phyloP scores from a whole-genome alignment of 2,329 filamentous ascomycete species.

The Zelopaecilomyces penicillatus region DNA sequence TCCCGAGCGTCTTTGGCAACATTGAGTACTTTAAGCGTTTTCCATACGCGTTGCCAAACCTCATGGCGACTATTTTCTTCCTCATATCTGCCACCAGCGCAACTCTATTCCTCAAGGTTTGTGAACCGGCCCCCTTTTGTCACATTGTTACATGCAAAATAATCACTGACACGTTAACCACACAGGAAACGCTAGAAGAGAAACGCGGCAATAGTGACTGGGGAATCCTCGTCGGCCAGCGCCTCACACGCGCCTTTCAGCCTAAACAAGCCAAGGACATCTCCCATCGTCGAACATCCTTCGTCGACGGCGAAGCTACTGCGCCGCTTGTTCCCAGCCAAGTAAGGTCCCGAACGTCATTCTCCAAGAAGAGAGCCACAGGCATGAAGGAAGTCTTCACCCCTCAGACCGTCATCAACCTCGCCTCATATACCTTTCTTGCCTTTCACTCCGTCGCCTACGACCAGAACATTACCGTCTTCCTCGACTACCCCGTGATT shows the following conservation, averaged over 20 bases:
- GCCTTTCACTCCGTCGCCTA: conserved; percentile 76
- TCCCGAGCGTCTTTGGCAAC: conserved; percentile 61
- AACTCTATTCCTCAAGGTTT: conserved; percentile 65
- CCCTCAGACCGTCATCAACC: conserved; percentile 63
- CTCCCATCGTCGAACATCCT: conserved; percentile 34
- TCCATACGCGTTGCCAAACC: conserved; percentile 78
- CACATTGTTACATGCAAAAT: too few relatives aligned
- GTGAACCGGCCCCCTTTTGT: conserved; percentile 2
- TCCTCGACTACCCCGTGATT: conserved; percentile 65
- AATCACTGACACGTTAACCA: background rate
- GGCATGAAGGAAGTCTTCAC: conserved; percentile 61
- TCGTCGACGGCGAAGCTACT: conserved; percentile 48
- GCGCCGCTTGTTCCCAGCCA: conserved; percentile 41
- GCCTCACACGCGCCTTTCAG: conserved; percentile 41
- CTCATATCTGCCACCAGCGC: conserved; percentile 66
- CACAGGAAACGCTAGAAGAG: conserved; percentile 70
- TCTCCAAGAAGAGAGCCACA: conserved; percentile 19
- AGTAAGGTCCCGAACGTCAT: conserved; percentile 8
- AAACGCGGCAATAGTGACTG: conserved; percentile 63
- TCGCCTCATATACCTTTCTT: conserved; percentile 71
- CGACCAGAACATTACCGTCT: conserved; percentile 82
- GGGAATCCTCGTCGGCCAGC: conserved; percentile 64
- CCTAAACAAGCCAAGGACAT: conserved; percentile 7
- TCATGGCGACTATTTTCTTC: conserved; percentile 70
- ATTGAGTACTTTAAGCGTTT: conserved; percentile 62